phyloP scores from a whole-genome alignment of 345 rosid species.

The Pistacia integerrima region DNA sequence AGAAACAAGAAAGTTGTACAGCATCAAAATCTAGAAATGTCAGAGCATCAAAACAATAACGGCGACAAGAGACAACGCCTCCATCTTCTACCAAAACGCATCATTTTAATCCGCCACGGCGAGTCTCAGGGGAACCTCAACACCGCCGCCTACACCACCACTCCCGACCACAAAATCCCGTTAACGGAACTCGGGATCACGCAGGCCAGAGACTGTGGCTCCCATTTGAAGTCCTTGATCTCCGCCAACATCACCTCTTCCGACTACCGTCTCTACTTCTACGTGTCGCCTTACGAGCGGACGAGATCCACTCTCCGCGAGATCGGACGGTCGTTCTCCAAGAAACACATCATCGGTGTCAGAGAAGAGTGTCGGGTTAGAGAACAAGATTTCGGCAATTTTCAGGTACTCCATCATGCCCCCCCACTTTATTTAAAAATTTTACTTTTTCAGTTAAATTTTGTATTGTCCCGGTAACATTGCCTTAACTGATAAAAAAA shows the following conservation, averaged over 20 bases:
- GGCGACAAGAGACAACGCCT: background rate
- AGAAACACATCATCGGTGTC: conserved; percentile 78
- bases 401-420: conserved; percentile 39
- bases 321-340: conserved; percentile 81
- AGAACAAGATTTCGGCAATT: conserved; percentile 97
- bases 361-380: conserved; percentile 89
- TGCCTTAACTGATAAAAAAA: too few relatives aligned
- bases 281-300: conserved; percentile 91
- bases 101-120: conserved; percentile 92
- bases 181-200: conserved; percentile 55
- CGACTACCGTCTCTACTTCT: conserved; percentile 82
- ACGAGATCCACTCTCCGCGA: conserved; percentile 89
- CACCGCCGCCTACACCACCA: conserved; percentile 74
- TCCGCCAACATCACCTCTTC: conserved; percentile 30
- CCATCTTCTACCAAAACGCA: conserved; percentile 73
- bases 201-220: conserved; percentile 71
- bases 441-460: too few relatives aligned
- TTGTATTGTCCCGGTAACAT: too few relatives aligned
- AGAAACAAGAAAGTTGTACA: too few relatives aligned
- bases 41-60: background rate
- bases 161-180: conserved; percentile 87
- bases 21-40: background rate
- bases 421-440: too few relatives aligned
- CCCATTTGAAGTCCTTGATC: conserved; percentile 48
- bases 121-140: conserved; percentile 91